Percentiles rank a stretch among this genome's conserved stretches.
These are phyloP conservation scores for Penicillium hesseltinei DNA, from an alignment of 2,329 filamentous ascomycete species.

Conservation along the genomic window DNA sequence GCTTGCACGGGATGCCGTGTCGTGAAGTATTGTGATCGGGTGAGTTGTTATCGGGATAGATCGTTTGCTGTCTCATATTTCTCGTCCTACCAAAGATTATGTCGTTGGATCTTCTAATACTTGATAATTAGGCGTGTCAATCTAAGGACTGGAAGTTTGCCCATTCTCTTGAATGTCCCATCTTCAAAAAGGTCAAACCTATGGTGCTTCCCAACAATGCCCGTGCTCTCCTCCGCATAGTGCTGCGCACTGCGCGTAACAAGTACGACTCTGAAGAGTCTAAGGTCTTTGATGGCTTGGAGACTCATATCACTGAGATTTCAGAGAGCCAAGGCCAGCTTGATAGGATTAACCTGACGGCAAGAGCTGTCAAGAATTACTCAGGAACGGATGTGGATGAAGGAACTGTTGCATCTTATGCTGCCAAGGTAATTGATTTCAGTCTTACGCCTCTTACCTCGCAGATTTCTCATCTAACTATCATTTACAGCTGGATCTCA, in stretches of 20 bases:
- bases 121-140: slow-evolving; percentile 54
- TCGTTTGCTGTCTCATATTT: not conserved
- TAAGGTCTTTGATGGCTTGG: slow-evolving; percentile 45
- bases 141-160: slow-evolving; percentile 56
- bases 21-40: slow-evolving; percentile 61
- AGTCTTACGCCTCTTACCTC: not conserved
- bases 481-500: slow-evolving; percentile 51
- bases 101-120: not conserved
- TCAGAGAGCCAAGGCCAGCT: slow-evolving; percentile 42
- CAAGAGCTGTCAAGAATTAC: slow-evolving; percentile 55
- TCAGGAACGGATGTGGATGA: slow-evolving; percentile 48
- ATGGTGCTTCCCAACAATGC: slow-evolving; percentile 55
- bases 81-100: not conserved
- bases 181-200: slow-evolving; percentile 48
- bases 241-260: slow-evolving; percentile 43
- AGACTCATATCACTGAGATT: slow-evolving; percentile 52
- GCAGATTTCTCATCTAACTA: not conserved
- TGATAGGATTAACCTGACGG: slow-evolving; percentile 52
- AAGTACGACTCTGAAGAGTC: slow-evolving; percentile 41
- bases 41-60: slow-evolving; percentile 31
- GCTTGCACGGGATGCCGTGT: slow-evolving; percentile 58
- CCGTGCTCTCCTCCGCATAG: slow-evolving; percentile 55
- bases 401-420: slow-evolving; percentile 44
- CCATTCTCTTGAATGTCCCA: slow-evolving; percentile 61
- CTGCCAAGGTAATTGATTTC: slow-evolving; percentile 43